Percentiles rank a stretch among this genome's conserved stretches.
These are phyloP conservation scores for Helotiales sp. DNA, from an alignment of 2,329 filamentous ascomycete genomes.

Conservation along the genomic window DNA sequence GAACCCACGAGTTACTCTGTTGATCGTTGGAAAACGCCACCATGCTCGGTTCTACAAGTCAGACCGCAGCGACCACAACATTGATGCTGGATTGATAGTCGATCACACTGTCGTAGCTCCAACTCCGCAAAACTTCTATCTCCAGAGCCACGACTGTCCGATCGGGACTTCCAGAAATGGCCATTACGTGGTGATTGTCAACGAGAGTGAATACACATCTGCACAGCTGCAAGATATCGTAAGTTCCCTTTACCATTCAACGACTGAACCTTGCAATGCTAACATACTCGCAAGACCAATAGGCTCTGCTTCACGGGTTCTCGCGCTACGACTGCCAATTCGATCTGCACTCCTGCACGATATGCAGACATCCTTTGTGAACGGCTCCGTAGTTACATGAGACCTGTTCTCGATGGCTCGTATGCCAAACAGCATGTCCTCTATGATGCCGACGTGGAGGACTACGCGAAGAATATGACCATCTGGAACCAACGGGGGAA, in stretches of 20 bases:
- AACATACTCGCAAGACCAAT: constrained; percentile 4
- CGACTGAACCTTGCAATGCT: not conserved
- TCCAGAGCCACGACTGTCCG: constrained; percentile 12
- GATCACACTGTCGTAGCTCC: constrained; percentile 16
- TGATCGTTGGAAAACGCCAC: constrained; percentile 43
- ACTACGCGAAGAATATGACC: too few species aligned
- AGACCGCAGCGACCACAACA: not conserved
- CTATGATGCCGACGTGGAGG: too few species aligned
- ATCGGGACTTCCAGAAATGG: constrained; percentile 8
- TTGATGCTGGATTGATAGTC: not conserved
- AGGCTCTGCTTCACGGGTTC: constrained; percentile 16
- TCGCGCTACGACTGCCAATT: constrained; percentile 10
- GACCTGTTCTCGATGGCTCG: not conserved
- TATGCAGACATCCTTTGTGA: constrained; percentile 14
- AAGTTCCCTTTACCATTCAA: not conserved
- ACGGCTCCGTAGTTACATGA: constrained; percentile 11
- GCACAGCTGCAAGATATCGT: not conserved
- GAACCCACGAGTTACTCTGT: constrained; percentile 29
- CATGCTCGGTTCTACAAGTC: constrained; percentile 39
- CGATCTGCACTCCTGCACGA: constrained; percentile 13
- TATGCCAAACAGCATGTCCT: too few species aligned
- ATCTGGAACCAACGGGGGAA: too few species aligned
- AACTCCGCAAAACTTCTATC: constrained; percentile 8
- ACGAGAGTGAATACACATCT: not conserved
- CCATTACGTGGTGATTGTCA: constrained; percentile 7